Conservation (phyloP, 495 filamentous ascomycete genomes). For the Trichoderma gamsii region DNA sequence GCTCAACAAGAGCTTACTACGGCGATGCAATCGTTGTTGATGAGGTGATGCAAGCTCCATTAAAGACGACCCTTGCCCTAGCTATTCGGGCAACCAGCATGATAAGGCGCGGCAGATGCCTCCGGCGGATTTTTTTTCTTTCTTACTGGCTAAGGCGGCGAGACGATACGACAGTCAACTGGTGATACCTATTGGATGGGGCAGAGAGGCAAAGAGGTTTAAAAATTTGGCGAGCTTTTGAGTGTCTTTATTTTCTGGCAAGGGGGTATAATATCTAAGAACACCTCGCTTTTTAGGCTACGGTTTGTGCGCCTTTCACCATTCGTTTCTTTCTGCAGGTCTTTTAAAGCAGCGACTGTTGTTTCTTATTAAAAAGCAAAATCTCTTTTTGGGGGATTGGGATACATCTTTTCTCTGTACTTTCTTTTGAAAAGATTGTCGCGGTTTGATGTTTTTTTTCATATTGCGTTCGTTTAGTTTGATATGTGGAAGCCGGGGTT, state of each 20-base stretch:
- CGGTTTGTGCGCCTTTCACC: neutral
- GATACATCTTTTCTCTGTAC: neutral
- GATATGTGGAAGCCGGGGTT: no score
- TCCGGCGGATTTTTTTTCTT: neutral
- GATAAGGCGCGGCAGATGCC: neutral
- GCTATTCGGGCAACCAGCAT: neutral
- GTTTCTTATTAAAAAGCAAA: neutral
- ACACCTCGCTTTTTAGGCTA: neutral
- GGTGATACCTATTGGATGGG: neutral
- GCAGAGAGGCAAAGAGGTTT: neutral
- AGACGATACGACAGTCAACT: neutral
- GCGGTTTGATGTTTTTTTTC: no score
- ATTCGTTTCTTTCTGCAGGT: neutral
- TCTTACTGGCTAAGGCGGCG: neutral
- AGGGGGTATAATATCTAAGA: neutral
- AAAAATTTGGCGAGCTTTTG: neutral
- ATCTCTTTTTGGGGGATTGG: neutral
- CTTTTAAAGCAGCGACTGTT: constrained; percentile 5
- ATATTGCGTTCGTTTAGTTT: no score
- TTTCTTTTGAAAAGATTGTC: no score
- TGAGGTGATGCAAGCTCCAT: neutral
- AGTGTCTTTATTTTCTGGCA: neutral
- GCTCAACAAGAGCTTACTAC: neutral
- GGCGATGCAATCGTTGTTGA: neutral
- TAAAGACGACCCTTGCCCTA: neutral